Conservation (phyloP, 768 basidiomycete genomes). For the Multifurca ochricompacta region DNA sequence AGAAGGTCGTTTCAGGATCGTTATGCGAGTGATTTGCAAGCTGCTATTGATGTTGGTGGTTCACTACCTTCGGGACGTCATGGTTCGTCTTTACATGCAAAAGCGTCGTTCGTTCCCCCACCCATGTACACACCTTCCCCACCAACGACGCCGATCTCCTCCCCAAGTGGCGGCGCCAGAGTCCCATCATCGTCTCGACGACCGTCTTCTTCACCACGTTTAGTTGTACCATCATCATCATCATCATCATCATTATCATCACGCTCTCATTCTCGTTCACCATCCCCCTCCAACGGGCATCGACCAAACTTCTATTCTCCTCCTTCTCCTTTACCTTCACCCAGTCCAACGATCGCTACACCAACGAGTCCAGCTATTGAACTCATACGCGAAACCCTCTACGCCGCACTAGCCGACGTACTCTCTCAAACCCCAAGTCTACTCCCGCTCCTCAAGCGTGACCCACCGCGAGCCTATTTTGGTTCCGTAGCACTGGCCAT, state of each 20-base stretch:
- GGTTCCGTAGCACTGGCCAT: constrained; percentile 68
- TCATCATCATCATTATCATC: not conserved
- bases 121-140: constrained; percentile 42
- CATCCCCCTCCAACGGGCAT: constrained; percentile 22
- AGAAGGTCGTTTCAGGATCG: constrained; percentile 76
- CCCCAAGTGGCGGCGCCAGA: not conserved
- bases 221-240: too few species aligned
- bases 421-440: constrained; percentile 50
- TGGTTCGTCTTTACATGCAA: constrained; percentile 31
- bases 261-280: constrained; percentile 21
- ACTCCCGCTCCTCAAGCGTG: constrained; percentile 45
- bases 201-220: too few species aligned
- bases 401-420: constrained; percentile 69
- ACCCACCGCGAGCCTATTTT: constrained; percentile 73
- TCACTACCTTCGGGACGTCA: constrained; percentile 20
- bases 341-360: constrained; percentile 30
- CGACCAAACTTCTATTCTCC: constrained; percentile 23
- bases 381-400: constrained; percentile 80
- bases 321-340: constrained; percentile 14
- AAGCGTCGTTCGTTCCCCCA: constrained; percentile 63
- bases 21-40: constrained; percentile 68
- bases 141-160: constrained; percentile 20
- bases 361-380: constrained; percentile 52
- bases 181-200: too few species aligned
- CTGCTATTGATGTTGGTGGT: constrained; percentile 62